Conservation (phyloP, 805 yeast genomes). For the Komagataella pastoris region DNA sequence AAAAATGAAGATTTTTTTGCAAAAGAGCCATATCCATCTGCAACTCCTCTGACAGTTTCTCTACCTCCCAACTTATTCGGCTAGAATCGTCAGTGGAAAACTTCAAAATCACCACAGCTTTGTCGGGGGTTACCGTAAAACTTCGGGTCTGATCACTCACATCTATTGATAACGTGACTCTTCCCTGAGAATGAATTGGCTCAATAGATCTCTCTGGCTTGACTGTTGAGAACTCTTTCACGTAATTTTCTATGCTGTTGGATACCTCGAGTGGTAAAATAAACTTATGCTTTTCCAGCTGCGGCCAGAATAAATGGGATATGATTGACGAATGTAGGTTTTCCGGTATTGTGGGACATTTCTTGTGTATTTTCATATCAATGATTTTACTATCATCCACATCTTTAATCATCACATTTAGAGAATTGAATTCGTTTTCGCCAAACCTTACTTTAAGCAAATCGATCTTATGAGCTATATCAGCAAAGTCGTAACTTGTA, state of each 20-base stretch:
- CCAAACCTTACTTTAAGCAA: constrained; percentile 54
- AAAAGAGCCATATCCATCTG: constrained; percentile 2
- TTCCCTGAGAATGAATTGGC: constrained; percentile 46
- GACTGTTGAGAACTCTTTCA: constrained; percentile 22
- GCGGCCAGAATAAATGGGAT: constrained; percentile 78
- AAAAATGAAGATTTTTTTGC: not conserved
- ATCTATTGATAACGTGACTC: constrained; percentile 44
- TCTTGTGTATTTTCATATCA: constrained; percentile 22
- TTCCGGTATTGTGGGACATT: constrained; percentile 8
- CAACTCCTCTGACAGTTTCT: constrained; percentile 1
- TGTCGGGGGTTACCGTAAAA: constrained; percentile 50
- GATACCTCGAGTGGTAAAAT: constrained; percentile 33
- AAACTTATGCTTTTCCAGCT: constrained; percentile 27
- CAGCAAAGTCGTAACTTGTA: constrained; percentile 24
- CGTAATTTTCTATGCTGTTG: constrained; percentile 27
- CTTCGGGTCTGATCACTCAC: constrained; percentile 25
- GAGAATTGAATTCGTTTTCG: constrained; percentile 45
- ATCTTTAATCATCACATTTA: constrained; percentile 80
- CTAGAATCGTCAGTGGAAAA: not conserved
- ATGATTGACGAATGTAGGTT: constrained; percentile 45
- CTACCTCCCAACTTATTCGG: not conserved
- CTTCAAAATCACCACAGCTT: constrained; percentile 38
- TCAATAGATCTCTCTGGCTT: constrained; percentile 48
- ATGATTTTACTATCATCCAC: constrained; percentile 39
- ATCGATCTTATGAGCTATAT: constrained; percentile 28